phyloP scores from a whole-genome alignment of 805 yeast species.

The Spathaspora girioi region DNA sequence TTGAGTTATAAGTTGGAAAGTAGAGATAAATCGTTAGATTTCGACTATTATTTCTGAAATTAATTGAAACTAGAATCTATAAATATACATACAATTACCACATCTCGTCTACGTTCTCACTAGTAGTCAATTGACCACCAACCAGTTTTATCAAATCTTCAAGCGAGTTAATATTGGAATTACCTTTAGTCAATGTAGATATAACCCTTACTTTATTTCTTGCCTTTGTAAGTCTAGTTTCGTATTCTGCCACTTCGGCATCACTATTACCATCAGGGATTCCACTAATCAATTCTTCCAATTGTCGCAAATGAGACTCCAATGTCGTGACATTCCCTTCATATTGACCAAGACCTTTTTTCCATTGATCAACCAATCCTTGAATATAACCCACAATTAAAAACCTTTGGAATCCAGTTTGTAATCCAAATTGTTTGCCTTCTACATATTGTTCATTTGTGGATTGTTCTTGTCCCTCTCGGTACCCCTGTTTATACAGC shows the following conservation, averaged over 20 bases:
- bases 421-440: slow-evolving; percentile 83
- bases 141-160: slow-evolving; percentile 32
- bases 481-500: slow-evolving; percentile 63
- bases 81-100: slow-evolving; percentile 25
- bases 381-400: slow-evolving; percentile 65
- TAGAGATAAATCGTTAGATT: slow-evolving; percentile 32
- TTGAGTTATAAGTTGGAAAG: slow-evolving; percentile 43
- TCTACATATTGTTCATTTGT: slow-evolving; percentile 58
- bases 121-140: slow-evolving; percentile 34
- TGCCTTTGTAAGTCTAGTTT: slow-evolving; percentile 48
- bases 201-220: slow-evolving; percentile 60
- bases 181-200: slow-evolving; percentile 29
- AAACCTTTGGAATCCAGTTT: slow-evolving; percentile 71
- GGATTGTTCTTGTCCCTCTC: slow-evolving; percentile 67
- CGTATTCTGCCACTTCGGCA: slow-evolving; percentile 52
- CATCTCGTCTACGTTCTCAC: slow-evolving; percentile 40
- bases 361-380: slow-evolving; percentile 46
- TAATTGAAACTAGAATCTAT: neutral
- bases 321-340: neutral
- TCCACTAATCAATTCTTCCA: slow-evolving; percentile 24
- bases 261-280: slow-evolving; percentile 43
- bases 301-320: slow-evolving; percentile 20
- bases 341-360: slow-evolving; percentile 14
- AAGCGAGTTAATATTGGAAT: slow-evolving; percentile 24
- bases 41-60: slow-evolving; percentile 29